Conservation (phyloP, 2,329 filamentous ascomycete species). For the Dactylellina sp. region DNA sequence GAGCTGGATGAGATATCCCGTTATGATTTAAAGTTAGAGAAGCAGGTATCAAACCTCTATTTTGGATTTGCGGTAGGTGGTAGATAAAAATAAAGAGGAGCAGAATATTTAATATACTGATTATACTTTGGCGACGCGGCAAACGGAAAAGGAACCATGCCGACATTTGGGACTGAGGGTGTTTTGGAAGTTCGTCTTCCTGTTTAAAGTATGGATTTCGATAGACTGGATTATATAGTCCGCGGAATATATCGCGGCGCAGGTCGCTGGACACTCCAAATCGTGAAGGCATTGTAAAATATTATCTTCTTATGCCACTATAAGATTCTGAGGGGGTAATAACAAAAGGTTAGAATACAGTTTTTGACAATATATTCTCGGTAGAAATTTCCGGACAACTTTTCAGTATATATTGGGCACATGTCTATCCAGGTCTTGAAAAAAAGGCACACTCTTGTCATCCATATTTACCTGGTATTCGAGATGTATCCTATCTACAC, state of each 20-base stretch:
- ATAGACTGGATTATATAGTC: slow-evolving; percentile 41
- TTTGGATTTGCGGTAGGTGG: slow-evolving; percentile 14
- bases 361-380: no score
- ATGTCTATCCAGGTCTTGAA: not conserved
- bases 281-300: not conserved
- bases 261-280: slow-evolving; percentile 18
- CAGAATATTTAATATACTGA: slow-evolving; percentile 23
- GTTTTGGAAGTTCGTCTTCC: slow-evolving; percentile 7
- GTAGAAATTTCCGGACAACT: not conserved
- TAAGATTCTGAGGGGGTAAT: not conserved
- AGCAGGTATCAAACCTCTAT: slow-evolving; percentile 1
- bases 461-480: not conserved
- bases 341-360: not conserved
- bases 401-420: not conserved
- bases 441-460: not conserved
- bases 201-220: slow-evolving; percentile 4
- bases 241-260: slow-evolving; percentile 46
- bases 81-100: slow-evolving; percentile 32
- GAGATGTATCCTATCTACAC: not conserved
- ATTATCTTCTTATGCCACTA: not conserved
- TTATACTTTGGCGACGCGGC: slow-evolving; percentile 31
- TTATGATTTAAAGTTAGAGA: not conserved
- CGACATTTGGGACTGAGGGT: not conserved
- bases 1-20: not conserved
- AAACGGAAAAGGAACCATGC: slow-evolving; percentile 15